Evolutionary conservation across 2,329 filamentous ascomycete genomes (phyloP).

Genomic region (Ampelomyces quisqualis): DNA sequence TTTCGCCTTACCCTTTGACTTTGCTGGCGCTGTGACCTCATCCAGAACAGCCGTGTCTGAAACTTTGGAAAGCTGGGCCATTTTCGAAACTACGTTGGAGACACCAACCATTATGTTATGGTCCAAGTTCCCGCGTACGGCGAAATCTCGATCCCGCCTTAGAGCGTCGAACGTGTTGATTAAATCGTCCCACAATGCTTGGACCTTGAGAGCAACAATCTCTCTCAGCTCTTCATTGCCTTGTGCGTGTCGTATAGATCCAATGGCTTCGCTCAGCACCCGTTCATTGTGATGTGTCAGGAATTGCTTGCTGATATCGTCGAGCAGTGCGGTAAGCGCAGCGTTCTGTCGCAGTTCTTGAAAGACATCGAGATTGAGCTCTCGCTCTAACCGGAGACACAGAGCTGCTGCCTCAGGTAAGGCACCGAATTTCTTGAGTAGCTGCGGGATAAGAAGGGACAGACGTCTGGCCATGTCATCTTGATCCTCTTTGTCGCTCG

Average conservation of each 20-base stretch:
- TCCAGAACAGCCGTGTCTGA: conserved; percentile 77
- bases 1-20: conserved; percentile 28
- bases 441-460: conserved; percentile 74
- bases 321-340: conserved; percentile 76
- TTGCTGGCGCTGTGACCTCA: conserved; percentile 50
- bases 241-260: conserved; percentile 79
- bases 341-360: conserved; percentile 85
- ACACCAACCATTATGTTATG: conserved; percentile 67
- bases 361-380: conserved; percentile 83
- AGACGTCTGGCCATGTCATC: conserved; percentile 78
- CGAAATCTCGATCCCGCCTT: conserved; percentile 68
- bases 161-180: conserved; percentile 72
- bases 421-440: conserved; percentile 93
- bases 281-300: conserved; percentile 84
- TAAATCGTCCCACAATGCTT: conserved; percentile 81
- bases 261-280: conserved; percentile 80
- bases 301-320: conserved; percentile 93
- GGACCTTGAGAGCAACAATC: conserved; percentile 75
- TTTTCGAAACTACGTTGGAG: conserved; percentile 72
- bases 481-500: conserved; percentile 69
- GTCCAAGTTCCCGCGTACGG: conserved; percentile 67
- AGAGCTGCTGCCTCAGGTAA: conserved; percentile 80
- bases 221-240: conserved; percentile 88
- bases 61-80: conserved; percentile 77
- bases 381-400: conserved; percentile 81